Conservation (phyloP, 805 yeast genomes). For the Kluyveromyces nonfermentans region DNA sequence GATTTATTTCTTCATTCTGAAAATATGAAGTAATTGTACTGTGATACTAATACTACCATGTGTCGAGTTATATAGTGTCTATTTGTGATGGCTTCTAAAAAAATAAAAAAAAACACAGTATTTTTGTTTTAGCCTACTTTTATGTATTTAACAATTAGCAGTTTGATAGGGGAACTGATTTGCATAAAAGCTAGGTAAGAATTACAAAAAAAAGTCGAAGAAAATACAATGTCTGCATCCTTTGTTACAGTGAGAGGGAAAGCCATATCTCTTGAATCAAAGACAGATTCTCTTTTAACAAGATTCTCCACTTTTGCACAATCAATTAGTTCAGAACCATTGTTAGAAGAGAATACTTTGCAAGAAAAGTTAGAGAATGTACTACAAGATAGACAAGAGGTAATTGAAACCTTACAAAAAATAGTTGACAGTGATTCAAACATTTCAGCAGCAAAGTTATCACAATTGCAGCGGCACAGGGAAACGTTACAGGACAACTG, state of each 20-base stretch:
- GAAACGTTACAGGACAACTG: slow-evolving; percentile 67
- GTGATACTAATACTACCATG: too few species aligned
- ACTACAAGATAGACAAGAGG: slow-evolving; percentile 45
- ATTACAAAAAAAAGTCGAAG: too few species aligned
- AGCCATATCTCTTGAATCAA: slow-evolving; percentile 60
- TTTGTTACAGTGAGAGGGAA: slow-evolving; percentile 63
- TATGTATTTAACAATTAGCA: too few species aligned
- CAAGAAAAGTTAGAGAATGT: slow-evolving; percentile 42
- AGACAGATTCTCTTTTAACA: slow-evolving; percentile 46
- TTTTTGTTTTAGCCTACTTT: too few species aligned
- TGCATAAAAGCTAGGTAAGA: too few species aligned
- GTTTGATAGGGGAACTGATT: too few species aligned
- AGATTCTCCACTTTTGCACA: slow-evolving; percentile 47
- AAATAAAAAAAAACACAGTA: too few species aligned
- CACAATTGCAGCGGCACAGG: slow-evolving; percentile 74
- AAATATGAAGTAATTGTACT: too few species aligned
- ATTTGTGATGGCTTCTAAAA: too few species aligned
- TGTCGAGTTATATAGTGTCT: too few species aligned
- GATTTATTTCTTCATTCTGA: not conserved
- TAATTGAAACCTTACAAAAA: slow-evolving; percentile 41
- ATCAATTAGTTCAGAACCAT: slow-evolving; percentile 39
- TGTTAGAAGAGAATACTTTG: slow-evolving; percentile 38
- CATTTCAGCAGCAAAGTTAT: slow-evolving; percentile 63
- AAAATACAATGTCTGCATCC: slow-evolving; percentile 29
- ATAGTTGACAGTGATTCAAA: slow-evolving; percentile 47